These are phyloP conservation scores for Solanum rostratum DNA, from an alignment of 257 asterid species.

Conservation along the genomic window DNA sequence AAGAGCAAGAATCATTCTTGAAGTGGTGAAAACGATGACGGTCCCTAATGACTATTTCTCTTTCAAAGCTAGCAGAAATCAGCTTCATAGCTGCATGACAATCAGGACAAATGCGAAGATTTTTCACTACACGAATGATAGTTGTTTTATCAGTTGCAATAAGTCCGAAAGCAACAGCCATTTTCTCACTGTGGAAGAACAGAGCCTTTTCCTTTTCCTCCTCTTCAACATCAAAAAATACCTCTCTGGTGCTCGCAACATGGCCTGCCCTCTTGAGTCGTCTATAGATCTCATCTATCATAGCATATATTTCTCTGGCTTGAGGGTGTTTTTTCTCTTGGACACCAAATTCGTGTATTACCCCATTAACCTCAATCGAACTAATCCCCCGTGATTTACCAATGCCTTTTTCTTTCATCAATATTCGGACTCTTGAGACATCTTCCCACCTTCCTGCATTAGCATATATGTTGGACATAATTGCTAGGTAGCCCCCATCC, in stretches of 20 bases:
- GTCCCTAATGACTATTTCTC: slow-evolving; percentile 12
- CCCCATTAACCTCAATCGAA: slow-evolving; percentile 12
- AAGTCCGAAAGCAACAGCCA: slow-evolving; percentile 16
- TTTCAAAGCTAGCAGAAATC: slow-evolving; percentile 5
- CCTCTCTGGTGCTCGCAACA: slow-evolving; percentile 10
- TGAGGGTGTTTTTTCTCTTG: slow-evolving; percentile 11
- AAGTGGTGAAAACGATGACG: slow-evolving; percentile 11
- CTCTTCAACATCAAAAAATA: slow-evolving; percentile 13
- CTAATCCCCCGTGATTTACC: slow-evolving; percentile 8
- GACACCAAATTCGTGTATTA: slow-evolving; percentile 12
- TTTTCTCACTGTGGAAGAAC: slow-evolving; percentile 10
- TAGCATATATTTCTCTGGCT: slow-evolving; percentile 1
- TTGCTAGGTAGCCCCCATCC: slow-evolving; percentile 13
- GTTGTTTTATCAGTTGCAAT: background rate
- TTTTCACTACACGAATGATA: slow-evolving; percentile 10
- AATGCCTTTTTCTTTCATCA: slow-evolving; percentile 10
- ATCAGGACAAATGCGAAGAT: slow-evolving; percentile 13
- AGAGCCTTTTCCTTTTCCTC: slow-evolving; percentile 12
- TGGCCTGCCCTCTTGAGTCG: slow-evolving; percentile 9
- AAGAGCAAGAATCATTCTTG: slow-evolving; percentile 9
- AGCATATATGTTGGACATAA: slow-evolving; percentile 16
- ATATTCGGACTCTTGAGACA: slow-evolving; percentile 5
- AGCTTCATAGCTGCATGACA: slow-evolving; percentile 13
- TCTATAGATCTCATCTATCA: slow-evolving; percentile 8
- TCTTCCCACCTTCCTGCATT: slow-evolving; percentile 15